These are phyloP conservation scores for Ogataea degrootiae DNA, from an alignment of 805 yeast genomes.

Conservation along the genomic window DNA sequence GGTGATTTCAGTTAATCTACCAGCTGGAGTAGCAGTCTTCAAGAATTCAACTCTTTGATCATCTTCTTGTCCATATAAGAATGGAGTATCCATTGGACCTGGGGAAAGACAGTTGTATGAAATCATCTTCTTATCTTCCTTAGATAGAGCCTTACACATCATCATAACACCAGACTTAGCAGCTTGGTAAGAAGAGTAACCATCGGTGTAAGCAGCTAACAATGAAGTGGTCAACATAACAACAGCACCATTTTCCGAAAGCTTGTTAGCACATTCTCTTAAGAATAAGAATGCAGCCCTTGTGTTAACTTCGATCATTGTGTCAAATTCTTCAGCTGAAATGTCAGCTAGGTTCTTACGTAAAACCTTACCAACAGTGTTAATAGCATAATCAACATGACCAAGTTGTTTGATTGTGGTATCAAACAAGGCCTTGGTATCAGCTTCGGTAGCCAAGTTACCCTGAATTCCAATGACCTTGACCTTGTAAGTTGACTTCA, in stretches of 20 bases:
- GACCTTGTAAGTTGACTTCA: constrained; percentile 33
- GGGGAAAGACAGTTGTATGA: constrained; percentile 57
- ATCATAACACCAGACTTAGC: constrained; percentile 53
- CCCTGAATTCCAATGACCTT: constrained; percentile 41
- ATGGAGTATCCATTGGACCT: constrained; percentile 66
- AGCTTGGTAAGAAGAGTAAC: constrained; percentile 51
- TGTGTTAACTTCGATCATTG: constrained; percentile 49
- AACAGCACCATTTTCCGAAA: constrained; percentile 50
- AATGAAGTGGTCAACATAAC: constrained; percentile 58
- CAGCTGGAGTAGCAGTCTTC: constrained; percentile 45
- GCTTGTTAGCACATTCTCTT: constrained; percentile 47
- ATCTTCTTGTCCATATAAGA: constrained; percentile 57
- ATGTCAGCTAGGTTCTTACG: constrained; percentile 55
- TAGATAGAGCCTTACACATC: constrained; percentile 49
- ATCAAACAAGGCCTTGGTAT: constrained; percentile 41
- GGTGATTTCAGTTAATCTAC: constrained; percentile 49
- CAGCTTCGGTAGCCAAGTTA: constrained; percentile 37
- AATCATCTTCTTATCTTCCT: constrained; percentile 46
- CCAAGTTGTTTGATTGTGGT: constrained; percentile 43
- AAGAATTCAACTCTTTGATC: constrained; percentile 47
- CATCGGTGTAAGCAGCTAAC: constrained; percentile 59
- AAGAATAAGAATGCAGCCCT: constrained; percentile 59
- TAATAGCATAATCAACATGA: constrained; percentile 56
- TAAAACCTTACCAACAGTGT: constrained; percentile 63
- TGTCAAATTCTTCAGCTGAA: constrained; percentile 48